Evolutionary conservation across 768 basidiomycete species (phyloP).

Genomic region (Crucibulum laeve): DNA sequence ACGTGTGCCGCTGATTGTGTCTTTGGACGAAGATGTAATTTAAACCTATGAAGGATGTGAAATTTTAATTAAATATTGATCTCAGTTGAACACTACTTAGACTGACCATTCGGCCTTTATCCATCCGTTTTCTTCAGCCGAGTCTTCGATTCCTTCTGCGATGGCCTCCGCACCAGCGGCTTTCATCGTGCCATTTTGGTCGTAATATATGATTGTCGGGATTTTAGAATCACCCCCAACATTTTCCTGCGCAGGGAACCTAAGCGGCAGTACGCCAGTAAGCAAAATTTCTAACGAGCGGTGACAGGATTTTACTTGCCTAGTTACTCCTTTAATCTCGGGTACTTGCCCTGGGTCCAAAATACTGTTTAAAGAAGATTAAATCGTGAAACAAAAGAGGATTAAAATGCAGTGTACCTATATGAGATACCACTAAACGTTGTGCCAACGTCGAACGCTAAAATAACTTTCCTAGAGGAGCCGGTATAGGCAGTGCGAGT

Average conservation of each 20-base stretch:
- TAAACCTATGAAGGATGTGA: conserved; percentile 26
- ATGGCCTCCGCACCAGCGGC: conserved; percentile 43
- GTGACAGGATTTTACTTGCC: conserved; percentile 12
- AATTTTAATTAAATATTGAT: conserved; percentile 7
- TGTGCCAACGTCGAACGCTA: conserved; percentile 39
- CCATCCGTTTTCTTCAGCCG: conserved; percentile 40
- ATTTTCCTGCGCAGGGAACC: conserved; percentile 43
- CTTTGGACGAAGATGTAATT: conserved; percentile 30
- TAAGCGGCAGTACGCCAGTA: conserved; percentile 9
- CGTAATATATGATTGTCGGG: conserved; percentile 45
- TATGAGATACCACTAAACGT: conserved; percentile 42
- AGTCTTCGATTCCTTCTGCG: conserved; percentile 30
- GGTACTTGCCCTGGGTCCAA: conserved; percentile 31
- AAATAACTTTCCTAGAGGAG: conserved; percentile 25
- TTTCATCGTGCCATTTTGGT: conserved; percentile 27
- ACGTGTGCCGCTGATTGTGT: conserved; percentile 13
- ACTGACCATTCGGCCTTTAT: conserved; percentile 40
- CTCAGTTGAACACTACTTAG: conserved; percentile 18
- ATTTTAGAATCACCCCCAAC: conserved; percentile 45
- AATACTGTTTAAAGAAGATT: conserved; percentile 16
- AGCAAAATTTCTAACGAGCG: conserved; percentile 3
- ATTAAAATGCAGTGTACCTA: conserved; percentile 12
- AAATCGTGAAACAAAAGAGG: conserved; percentile 1
- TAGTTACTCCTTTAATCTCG: conserved; percentile 26
- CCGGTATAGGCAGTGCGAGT: conserved; percentile 12